A percentile compares a stretch with the other conserved stretches of the same genome.
These are phyloP conservation scores for Sphaerulina populicola DNA, from an alignment of 2,329 filamentous ascomycete genomes.

Conservation along the genomic window DNA sequence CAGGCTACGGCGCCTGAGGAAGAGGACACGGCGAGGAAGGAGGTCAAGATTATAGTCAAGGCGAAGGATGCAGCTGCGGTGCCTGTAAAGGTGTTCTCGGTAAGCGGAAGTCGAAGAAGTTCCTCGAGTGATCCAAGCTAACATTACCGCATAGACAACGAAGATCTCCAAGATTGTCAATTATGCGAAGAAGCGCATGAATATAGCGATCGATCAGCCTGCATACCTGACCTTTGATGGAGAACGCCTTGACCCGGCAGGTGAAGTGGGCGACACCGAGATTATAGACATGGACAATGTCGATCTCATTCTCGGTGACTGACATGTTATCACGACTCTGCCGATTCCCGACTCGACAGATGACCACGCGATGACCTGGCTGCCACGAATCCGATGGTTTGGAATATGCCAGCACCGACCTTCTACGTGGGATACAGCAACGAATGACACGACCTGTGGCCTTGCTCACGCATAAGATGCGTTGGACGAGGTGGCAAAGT, in stretches of 20 bases:
- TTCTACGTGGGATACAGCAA: constrained; percentile 2
- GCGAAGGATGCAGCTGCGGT: constrained; percentile 43
- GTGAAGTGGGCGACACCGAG: constrained; percentile 57
- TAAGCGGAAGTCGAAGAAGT: constrained; percentile 26
- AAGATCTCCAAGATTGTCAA: constrained; percentile 54
- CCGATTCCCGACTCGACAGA: neutral
- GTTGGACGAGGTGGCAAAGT: constrained; percentile 6
- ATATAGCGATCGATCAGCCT: constrained; percentile 45
- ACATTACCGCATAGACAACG: constrained; percentile 42
- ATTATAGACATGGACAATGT: constrained; percentile 67
- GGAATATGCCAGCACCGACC: constrained; percentile 4
- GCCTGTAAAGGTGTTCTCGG: constrained; percentile 43
- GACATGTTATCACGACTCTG: constrained; percentile 5
- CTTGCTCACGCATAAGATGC: constrained; percentile 6
- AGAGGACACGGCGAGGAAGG: constrained; percentile 13
- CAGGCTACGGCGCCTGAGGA: constrained; percentile 8
- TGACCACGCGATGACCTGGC: constrained; percentile 2
- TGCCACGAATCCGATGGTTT: constrained; percentile 3
- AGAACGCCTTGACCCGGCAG: constrained; percentile 55
- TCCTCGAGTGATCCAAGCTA: constrained; percentile 4
- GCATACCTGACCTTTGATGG: constrained; percentile 68
- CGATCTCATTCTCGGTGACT: constrained; percentile 59
- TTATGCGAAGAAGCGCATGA: constrained; percentile 51
- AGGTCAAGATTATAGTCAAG: constrained; percentile 45
- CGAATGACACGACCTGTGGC: constrained; percentile 6